These are phyloP conservation scores for Hemisphaericaspora xylofermentans DNA, from an alignment of 1,139 yeast genomes.

Conservation along the genomic window DNA sequence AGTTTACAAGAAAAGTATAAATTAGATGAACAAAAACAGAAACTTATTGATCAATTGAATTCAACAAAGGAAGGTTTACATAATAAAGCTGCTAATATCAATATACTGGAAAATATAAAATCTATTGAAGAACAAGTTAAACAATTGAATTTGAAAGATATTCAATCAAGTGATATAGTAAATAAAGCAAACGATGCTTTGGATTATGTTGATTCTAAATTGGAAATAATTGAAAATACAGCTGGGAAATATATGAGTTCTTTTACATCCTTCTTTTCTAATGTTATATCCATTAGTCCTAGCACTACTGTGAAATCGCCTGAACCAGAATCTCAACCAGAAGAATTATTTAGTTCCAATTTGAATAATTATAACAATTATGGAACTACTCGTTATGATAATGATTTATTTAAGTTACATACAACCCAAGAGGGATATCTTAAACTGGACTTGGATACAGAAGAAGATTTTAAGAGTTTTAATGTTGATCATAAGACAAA, in stretches of 20 bases:
- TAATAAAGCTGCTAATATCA: constrained; percentile 17
- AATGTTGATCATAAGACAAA: constrained; percentile 52
- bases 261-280: constrained; percentile 58
- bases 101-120: constrained; percentile 26
- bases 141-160: constrained; percentile 19
- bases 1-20: constrained; percentile 35
- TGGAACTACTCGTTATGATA: constrained; percentile 43
- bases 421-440: constrained; percentile 26
- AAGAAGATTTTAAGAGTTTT: constrained; percentile 26
- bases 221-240: constrained; percentile 64
- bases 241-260: constrained; percentile 61
- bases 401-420: constrained; percentile 42
- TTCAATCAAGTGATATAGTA: constrained; percentile 12
- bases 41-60: constrained; percentile 33
- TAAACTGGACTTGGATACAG: constrained; percentile 17
- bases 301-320: constrained; percentile 7
- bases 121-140: constrained; percentile 36
- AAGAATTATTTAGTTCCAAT: constrained; percentile 20
- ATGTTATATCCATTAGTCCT: constrained; percentile 45
- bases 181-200: constrained; percentile 56
- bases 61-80: constrained; percentile 29
- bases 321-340: constrained; percentile 2
- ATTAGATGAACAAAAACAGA: constrained; percentile 43
- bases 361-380: constrained; percentile 29
- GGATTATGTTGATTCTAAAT: constrained; percentile 64